Evolutionary conservation across 768 basidiomycete genomes (phyloP).

Genomic region (Phanerochaete carnosa): DNA sequence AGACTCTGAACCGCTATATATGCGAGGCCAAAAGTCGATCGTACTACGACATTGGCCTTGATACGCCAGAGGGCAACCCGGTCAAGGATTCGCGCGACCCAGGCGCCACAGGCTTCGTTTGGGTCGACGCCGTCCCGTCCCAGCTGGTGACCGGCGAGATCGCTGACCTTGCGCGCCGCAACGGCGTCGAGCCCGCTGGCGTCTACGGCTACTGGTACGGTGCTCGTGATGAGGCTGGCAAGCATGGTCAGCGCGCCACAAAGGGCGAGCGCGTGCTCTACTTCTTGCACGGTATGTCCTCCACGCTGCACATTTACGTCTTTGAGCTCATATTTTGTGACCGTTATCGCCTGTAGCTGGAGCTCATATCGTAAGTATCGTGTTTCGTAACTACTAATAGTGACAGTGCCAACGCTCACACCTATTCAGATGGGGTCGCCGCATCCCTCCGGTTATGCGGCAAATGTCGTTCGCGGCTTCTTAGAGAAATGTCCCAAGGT

Average conservation of each 20-base stretch:
- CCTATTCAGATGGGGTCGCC: neutral
- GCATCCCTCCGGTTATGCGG: neutral
- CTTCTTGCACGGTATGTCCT: constrained; percentile 16
- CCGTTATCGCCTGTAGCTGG: neutral
- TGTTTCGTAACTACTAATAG: too few relatives aligned
- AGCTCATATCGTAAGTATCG: neutral
- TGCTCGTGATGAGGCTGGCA: neutral
- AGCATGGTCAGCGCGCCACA: neutral
- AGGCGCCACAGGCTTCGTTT: neutral
- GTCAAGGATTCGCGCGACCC: neutral
- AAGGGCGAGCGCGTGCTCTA: constrained; percentile 14
- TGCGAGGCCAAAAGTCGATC: neutral
- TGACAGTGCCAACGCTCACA: neutral
- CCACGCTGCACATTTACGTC: neutral
- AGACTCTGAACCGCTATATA: neutral
- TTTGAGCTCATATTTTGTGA: neutral
- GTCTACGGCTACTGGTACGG: constrained; percentile 21
- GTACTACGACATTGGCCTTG: neutral
- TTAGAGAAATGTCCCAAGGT: constrained; percentile 4
- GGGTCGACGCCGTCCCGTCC: constrained; percentile 1
- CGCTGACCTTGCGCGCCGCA: constrained; percentile 15
- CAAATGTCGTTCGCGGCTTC: neutral
- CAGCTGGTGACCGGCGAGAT: constrained; percentile 23
- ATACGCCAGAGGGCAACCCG: neutral
- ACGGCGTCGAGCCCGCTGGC: constrained; percentile 18